phyloP scores from a whole-genome alignment of 1,284 basidiomycete species.

The Inonotus hispidus region DNA sequence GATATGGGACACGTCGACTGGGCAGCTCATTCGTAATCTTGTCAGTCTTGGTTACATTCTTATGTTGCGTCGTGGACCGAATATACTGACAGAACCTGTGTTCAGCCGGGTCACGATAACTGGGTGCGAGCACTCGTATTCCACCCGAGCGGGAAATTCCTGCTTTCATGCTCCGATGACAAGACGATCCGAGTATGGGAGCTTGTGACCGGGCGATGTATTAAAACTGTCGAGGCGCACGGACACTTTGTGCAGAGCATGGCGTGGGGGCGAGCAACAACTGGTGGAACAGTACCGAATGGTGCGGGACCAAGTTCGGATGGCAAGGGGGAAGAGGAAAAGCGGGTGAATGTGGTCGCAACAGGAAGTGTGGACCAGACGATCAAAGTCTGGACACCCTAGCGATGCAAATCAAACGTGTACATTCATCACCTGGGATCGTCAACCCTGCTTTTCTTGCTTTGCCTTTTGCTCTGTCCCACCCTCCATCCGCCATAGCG shows the following conservation, averaged over 20 bases:
- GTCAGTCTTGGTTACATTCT: slow-evolving; percentile 31
- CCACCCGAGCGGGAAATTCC: slow-evolving; percentile 66
- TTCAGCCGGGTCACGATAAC: slow-evolving; percentile 58
- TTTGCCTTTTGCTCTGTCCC: slow-evolving; percentile 8
- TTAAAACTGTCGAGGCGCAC: slow-evolving; percentile 68
- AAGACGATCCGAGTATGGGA: slow-evolving; percentile 77
- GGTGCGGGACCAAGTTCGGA: slow-evolving; percentile 29
- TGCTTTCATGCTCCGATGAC: slow-evolving; percentile 74
- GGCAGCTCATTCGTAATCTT: slow-evolving; percentile 63
- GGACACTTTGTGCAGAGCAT: slow-evolving; percentile 64
- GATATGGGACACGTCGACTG: slow-evolving; percentile 63
- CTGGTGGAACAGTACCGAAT: slow-evolving; percentile 37
- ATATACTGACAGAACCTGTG: neutral
- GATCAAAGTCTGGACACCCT: slow-evolving; percentile 26
- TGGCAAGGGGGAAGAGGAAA: slow-evolving; percentile 30
- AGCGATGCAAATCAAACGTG: neutral
- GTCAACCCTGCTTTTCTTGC: slow-evolving; percentile 8
- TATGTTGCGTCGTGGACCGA: neutral
- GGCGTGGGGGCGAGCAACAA: slow-evolving; percentile 55
- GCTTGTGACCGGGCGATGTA: slow-evolving; percentile 57
- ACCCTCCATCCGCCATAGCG: neutral
- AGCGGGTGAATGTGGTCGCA: slow-evolving; percentile 60
- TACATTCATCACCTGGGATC: neutral
- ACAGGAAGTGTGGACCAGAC: slow-evolving; percentile 61
- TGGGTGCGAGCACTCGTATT: slow-evolving; percentile 68